Evolutionary conservation across 1,284 basidiomycete species (phyloP).

Genomic region (Ganoderma lingzhi): DNA sequence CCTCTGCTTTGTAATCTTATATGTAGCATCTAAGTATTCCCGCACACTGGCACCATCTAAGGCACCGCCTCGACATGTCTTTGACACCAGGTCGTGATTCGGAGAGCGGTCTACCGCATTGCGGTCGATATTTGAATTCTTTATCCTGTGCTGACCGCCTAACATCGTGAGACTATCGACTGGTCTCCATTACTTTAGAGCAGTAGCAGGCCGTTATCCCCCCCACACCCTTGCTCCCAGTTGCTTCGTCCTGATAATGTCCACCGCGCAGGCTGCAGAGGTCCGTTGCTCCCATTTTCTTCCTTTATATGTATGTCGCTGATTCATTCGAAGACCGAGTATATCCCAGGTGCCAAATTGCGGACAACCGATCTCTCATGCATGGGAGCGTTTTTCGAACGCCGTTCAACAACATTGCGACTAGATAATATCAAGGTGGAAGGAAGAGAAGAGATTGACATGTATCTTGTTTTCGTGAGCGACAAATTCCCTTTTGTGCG

Average conservation of each 20-base stretch:
- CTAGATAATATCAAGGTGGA: constrained; percentile 23
- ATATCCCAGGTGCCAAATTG: constrained; percentile 8
- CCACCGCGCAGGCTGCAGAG: background rate
- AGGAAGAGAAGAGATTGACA: constrained; percentile 26
- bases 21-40: background rate
- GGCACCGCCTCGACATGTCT: background rate
- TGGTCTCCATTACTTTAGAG: background rate
- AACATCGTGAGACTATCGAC: constrained; percentile 1
- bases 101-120: background rate
- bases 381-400: constrained; percentile 21
- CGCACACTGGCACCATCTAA: background rate
- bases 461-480: constrained; percentile 28
- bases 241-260: background rate
- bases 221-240: background rate
- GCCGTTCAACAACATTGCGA: constrained; percentile 22
- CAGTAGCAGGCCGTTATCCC: background rate
- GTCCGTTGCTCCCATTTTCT: background rate
- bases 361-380: constrained; percentile 9
- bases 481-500: background rate
- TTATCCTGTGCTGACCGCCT: background rate
- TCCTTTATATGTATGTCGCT: background rate
- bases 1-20: background rate
- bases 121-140: background rate
- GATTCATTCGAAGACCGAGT: constrained; percentile 1
- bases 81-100: background rate